Evolutionary conservation across 768 basidiomycete genomes (phyloP), one percentile per base, ranked within the genome.

Genomic region (Coprinellus micaceus): DNA sequence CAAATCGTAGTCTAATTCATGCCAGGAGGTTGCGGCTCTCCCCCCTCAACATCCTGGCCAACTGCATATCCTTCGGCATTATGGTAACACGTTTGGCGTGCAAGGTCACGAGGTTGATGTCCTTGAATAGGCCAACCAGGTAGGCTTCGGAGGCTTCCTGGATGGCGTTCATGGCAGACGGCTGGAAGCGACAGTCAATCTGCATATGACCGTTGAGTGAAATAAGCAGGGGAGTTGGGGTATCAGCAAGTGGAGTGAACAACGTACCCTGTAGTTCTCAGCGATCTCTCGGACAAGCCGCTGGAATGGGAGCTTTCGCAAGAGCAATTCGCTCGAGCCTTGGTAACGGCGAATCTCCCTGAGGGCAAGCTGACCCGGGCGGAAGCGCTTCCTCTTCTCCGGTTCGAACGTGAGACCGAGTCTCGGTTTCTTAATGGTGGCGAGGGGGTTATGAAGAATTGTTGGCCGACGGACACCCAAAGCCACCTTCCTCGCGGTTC

Each of bases 11-110:
- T n/a, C n/a, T n/a, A n/a, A n/a, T n/a, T 33, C 33, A 33, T 6
- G 6, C 6, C 49, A 21, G 26, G 11, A 19, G 49, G 33, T 33
- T 46, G 39, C 52, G 12, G 12, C 24, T 33, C 29, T 84, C 82
- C 10, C 91, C 89, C 51, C 91, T 79, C 67, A 93, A 83, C 51
- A 89, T 79, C 41, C 89, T 76, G 6, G 91, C 91, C 49, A 94
- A 79, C 61, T 86, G 84, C 59, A 94, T 84, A 63, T 94, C 91
- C 29, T 82, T 80, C 53, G 86, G 84, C 86, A 91, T 89, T 63
- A 93, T 86, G 11, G 91, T 94, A 11, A 93, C 90, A 46, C 91
- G 83, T 69, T 90, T 91, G 5, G 89, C 91, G 61, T 94, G 91
- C 55, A 94, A 83, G 2, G 91, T 88, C 58, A 89, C 91, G n/a